A percentile compares a stretch with the other conserved stretches of the same genome.
Evolutionary conservation across 169 alveolate species (phyloP).

Genomic region (Miamiensis avidus): DNA sequence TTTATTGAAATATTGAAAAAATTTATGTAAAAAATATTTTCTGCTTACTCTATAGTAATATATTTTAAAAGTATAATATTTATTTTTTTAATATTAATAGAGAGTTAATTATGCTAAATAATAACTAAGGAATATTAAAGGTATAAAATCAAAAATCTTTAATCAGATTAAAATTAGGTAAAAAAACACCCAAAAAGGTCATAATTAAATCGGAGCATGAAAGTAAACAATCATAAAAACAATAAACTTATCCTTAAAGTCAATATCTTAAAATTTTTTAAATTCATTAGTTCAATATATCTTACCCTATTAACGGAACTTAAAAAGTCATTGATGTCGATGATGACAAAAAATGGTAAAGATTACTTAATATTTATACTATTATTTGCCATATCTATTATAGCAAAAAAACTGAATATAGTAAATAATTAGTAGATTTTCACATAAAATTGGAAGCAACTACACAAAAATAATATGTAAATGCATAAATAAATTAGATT

Average conservation of each 20-base stretch:
- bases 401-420: conserved; percentile 11
- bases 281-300: conserved; percentile 87
- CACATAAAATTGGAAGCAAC: neutral
- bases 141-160: neutral
- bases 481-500: neutral
- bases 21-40: no score
- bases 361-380: conserved; percentile 29
- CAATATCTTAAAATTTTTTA: neutral
- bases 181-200: neutral
- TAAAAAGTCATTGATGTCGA: conserved; percentile 98
- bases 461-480: neutral
- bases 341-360: conserved; percentile 96
- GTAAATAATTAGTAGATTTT: neutral
- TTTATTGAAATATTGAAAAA: no score
- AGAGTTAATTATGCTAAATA: no score
- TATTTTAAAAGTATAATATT: no score
- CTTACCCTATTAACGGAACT: conserved; percentile 95
- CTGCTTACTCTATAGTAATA: no score
- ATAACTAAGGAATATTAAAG: no score
- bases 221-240: neutral
- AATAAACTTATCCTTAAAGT: neutral
- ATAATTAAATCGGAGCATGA: neutral
- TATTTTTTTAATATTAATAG: no score
- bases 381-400: conserved; percentile 6
- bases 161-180: no score